phyloP scores from a whole-genome alignment of 129 eudicot species.

The Saposhnikovia divaricata region DNA sequence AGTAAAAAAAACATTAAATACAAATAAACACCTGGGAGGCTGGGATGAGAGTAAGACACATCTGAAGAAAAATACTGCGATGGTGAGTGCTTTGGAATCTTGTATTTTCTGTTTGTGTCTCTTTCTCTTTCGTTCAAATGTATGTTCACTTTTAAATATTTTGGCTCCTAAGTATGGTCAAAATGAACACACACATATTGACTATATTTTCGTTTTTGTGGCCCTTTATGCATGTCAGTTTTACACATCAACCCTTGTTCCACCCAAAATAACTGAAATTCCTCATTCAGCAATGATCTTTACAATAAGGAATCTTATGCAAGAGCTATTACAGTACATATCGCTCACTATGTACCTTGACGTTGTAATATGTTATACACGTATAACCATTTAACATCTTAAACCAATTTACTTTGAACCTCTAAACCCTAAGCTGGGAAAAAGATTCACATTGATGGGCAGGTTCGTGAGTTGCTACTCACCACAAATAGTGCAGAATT shows the following conservation, averaged over 20 bases:
- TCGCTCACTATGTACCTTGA: background rate
- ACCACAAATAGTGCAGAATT: background rate
- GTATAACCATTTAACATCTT: background rate
- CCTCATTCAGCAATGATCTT: background rate
- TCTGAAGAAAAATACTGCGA: background rate
- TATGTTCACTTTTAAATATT: background rate
- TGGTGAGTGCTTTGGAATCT: background rate
- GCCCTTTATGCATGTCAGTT: background rate
- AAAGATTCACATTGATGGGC: background rate
- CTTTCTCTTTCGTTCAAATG: background rate
- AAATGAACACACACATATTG: background rate
- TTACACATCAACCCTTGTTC: background rate
- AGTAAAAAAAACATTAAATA: background rate
- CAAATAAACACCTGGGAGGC: background rate
- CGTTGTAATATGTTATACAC: too few species aligned
- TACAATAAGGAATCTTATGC: background rate
- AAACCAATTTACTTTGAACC: background rate
- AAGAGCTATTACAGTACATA: background rate
- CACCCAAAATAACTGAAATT: background rate
- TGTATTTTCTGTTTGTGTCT: too few species aligned
- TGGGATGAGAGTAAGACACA: background rate
- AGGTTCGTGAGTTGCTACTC: background rate
- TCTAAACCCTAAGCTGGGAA: background rate
- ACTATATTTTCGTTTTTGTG: background rate
- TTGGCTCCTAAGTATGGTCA: background rate